A percentile compares a stretch with the other conserved stretches of the same genome.
These are phyloP conservation scores for Xylariaceae sp. DNA, from an alignment of 2,329 filamentous ascomycete species.

Conservation along the genomic window DNA sequence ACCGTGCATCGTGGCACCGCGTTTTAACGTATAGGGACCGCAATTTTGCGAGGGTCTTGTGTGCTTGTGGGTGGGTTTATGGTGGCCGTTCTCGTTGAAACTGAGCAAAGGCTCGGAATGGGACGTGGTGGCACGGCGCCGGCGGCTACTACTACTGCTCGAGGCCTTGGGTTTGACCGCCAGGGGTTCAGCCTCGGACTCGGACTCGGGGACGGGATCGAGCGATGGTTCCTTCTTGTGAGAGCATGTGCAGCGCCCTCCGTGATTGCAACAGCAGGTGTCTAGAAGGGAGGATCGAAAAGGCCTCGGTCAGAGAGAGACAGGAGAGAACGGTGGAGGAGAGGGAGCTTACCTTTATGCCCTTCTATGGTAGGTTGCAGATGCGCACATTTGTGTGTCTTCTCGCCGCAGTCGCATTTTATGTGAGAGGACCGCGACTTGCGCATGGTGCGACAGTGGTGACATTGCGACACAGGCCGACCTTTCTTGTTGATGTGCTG, in stretches of 20 bases:
- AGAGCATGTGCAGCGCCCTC: conserved; percentile 69
- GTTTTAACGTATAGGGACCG: conserved; percentile 66
- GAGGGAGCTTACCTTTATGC: conserved; percentile 60
- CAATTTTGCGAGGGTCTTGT: conserved; percentile 66
- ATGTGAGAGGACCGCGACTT: conserved; percentile 94
- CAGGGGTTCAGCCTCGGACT: conserved; percentile 58
- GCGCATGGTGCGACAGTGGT: conserved; percentile 93
- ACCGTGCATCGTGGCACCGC: conserved; percentile 54
- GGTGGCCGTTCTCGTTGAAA: conserved; percentile 69
- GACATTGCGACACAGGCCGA: conserved; percentile 95
- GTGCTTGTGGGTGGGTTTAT: conserved; percentile 68
- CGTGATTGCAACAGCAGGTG: conserved; percentile 74
- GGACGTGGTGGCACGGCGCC: conserved; percentile 66
- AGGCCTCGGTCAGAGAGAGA: conserved; percentile 38
- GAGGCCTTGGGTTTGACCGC: conserved; percentile 50
- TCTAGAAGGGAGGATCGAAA: conserved; percentile 50
- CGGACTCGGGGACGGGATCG: conserved; percentile 69
- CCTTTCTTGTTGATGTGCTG: conserved; percentile 98
- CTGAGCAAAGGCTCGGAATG: conserved; percentile 66
- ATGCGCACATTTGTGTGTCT: conserved; percentile 75
- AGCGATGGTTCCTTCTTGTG: conserved; percentile 68
- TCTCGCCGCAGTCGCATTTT: conserved; percentile 97
- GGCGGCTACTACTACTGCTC: conserved; percentile 45
- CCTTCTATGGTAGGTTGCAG: conserved; percentile 63
- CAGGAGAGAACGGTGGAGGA: not conserved